Evolutionary conservation across 768 basidiomycete genomes (phyloP), one percentile per base, ranked within the genome.

Genomic region (Lentinula raphanica): DNA sequence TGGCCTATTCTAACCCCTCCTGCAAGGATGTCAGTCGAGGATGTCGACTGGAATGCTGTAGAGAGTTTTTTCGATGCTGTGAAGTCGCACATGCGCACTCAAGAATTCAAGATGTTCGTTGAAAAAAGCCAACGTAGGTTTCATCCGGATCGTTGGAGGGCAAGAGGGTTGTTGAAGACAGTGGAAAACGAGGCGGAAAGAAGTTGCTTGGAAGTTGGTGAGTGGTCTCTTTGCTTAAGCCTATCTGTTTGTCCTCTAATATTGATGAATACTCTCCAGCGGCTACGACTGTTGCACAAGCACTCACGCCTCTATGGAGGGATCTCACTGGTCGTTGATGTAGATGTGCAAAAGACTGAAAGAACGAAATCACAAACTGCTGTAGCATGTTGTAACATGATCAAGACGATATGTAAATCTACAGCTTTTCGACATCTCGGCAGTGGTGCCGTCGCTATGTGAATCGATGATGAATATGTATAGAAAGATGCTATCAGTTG

Each of bases 121-220:
- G 82, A 88, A 71, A 84, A 83, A 65, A 87, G 85, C 63, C 81
- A 90, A 64, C 78, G 82, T 39, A 73, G 89, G 53, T 92, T 91
- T 68, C 92, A 92, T 63, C 88, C 89, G 1, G 90, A 92, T 68
- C 74, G 87, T 59, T 94, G 89, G 91, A 76, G 84, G 42, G 83
- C 86, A 29, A 76, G 86, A 40, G 81, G 81, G 28, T 71, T 92
- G 35, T 75, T 88, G 65, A 74, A 74, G 58, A 80, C 80, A 48
- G 77, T 88, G 48, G 63, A 67, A 23, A 84, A 88, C 59, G 84
- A 84, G 49, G 71, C 76, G 46, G 79, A 84, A 64, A 77, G 82
- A 60, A 76, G 74, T 38, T 84, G 77, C 62, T 69, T 87, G 62
- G 87, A 86, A 68, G 86, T 90, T 55, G 88, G 88, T 77, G 72